Conservation (phyloP, 2,329 filamentous ascomycete species). For the Beauveria sp. region DNA sequence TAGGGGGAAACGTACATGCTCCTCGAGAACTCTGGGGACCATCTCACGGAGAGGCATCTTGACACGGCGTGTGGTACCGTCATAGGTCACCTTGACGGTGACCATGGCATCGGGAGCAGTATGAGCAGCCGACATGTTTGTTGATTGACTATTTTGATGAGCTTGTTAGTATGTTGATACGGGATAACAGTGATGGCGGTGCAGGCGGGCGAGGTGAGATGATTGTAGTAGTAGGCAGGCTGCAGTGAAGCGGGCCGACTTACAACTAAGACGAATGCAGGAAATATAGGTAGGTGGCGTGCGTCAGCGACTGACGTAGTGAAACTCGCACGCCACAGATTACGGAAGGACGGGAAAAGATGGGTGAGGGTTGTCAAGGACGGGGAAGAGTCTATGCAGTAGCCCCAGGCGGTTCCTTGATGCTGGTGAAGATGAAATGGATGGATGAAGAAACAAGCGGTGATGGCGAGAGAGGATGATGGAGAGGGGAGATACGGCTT, state of each 20-base stretch:
- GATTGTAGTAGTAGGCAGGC: neutral
- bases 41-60: conserved; percentile 87
- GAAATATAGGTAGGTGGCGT: neutral
- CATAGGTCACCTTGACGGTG: conserved; percentile 76
- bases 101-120: conserved; percentile 38
- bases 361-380: neutral
- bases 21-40: conserved; percentile 62
- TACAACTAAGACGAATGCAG: conserved; percentile 5
- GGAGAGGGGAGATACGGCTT: conserved; percentile 1
- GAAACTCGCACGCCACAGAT: neutral
- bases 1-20: conserved; percentile 61
- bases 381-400: neutral
- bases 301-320: conserved; percentile 8
- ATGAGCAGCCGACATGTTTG: conserved; percentile 6
- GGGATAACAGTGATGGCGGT: neutral
- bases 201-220: neutral
- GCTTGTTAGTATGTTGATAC: neutral
- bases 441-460: conserved; percentile 7
- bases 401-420: neutral
- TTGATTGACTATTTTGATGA: neutral
- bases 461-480: conserved; percentile 4
- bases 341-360: neutral
- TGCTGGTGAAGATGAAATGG: neutral
- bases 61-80: conserved; percentile 71
- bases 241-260: conserved; percentile 7